These are phyloP conservation scores for Hamigera avellanea DNA, from an alignment of 495 filamentous ascomycete genomes.

Conservation along the genomic window DNA sequence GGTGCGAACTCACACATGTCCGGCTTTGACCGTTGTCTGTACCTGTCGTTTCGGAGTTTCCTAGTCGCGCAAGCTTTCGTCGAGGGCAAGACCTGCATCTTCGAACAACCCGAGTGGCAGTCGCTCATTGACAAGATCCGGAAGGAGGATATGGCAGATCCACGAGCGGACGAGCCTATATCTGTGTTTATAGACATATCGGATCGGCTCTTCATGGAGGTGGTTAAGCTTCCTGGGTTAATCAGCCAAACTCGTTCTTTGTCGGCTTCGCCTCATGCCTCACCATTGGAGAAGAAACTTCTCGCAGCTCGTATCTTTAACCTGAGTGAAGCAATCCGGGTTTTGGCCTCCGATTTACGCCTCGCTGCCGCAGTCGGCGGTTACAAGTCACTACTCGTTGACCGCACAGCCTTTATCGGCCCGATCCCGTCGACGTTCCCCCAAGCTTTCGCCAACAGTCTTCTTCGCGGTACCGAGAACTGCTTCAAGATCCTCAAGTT, in stretches of 20 bases:
- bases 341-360: conserved; percentile 6
- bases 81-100: conserved; percentile 12
- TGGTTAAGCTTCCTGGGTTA: conserved; percentile 12
- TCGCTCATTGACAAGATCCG: conserved; percentile 14
- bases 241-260: conserved; percentile 8
- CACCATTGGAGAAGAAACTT: too few relatives aligned
- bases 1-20: conserved; percentile 14
- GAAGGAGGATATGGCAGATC: conserved; percentile 11
- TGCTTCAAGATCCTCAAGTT: conserved; percentile 10
- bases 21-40: conserved; percentile 17
- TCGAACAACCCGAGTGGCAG: conserved; percentile 18
- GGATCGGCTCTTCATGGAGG: conserved; percentile 14
- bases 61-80: conserved; percentile 16
- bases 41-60: conserved; percentile 19
- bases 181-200: conserved; percentile 12
- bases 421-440: conserved; percentile 12
- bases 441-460: conserved; percentile 12
- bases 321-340: not conserved
- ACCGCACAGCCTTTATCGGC: conserved; percentile 6
- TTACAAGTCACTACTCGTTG: conserved; percentile 1
- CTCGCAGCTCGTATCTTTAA: too few relatives aligned
- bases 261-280: not conserved
- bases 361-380: conserved; percentile 6
- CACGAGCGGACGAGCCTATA: conserved; percentile 7
- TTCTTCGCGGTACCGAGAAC: conserved; percentile 8